Base-by-base conservation (phyloP, 176 grass and related monocot species). In the Pontederia paniculata region DNA sequence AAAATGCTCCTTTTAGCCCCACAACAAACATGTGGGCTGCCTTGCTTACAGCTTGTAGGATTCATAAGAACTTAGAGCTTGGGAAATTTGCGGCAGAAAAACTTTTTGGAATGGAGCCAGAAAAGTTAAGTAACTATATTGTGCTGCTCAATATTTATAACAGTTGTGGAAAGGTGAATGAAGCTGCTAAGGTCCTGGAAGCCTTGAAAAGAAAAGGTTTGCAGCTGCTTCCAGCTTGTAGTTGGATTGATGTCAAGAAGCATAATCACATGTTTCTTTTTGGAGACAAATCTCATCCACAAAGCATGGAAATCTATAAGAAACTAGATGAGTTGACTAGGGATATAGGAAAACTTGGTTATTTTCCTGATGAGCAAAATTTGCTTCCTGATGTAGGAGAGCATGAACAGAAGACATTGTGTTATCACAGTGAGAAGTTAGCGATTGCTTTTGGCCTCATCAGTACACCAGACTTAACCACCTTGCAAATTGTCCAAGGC, bases 231-330 rank as follows among this genome's bases (percentile, higher is more conserved):
- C 50, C 52, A 66, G 72, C 82, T 70, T 88, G 73, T 78, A 97
- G 77, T 77, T 97, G 86, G 93, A 76, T 90, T 37, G 88, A 77
- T 53, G 75, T 90, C 1, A 88, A 84, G 76, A 97, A 84, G 81
- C 72, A 71, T 57, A 43, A 68, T 41, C 73, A 90, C 53, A 67
- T 5, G 47, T 88, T 96, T 86, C 72, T 76, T 71, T 82, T 87
- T 71, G 76, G 81, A 62, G 93, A 97, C 73, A 77, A 48, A 53
- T 67, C 64, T 22, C 87, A 79, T 52, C 77, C 72, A 45, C 77
- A 71, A 59, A 70, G 57, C 73, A 45, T 48, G 58, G 70, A 79
- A 81, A 84, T 90, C 48, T 82, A 90, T 73, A 58, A 45, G 48
- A 97, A 53, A 72, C 18, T 97, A 58, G 74, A 84, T 75, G 48